phyloP scores from a whole-genome alignment of 1,284 basidiomycete genomes.

The Ustilago xerochloae region DNA sequence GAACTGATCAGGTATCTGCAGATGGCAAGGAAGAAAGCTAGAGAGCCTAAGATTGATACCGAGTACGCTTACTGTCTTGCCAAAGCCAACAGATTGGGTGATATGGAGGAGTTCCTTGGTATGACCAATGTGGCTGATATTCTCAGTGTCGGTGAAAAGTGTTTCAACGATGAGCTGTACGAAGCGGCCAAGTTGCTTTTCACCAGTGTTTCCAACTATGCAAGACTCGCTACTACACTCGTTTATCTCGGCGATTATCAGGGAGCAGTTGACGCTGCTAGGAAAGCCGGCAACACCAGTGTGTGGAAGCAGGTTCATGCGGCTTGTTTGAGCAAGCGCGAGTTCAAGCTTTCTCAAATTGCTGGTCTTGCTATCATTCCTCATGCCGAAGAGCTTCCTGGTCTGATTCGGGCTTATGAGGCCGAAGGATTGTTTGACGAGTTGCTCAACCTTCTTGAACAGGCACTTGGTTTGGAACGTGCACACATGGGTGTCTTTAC shows the following conservation, averaged over 20 bases:
- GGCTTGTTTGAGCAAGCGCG: conserved; percentile 95
- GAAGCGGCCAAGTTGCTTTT: conserved; percentile 96
- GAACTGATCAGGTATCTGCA: conserved; percentile 97
- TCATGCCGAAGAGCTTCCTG: conserved; percentile 84
- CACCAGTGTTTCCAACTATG: conserved; percentile 98
- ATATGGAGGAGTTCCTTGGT: conserved; percentile 97
- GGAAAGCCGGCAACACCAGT: conserved; percentile 98
- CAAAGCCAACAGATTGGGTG: conserved; percentile 65
- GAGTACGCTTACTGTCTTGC: conserved; percentile 70
- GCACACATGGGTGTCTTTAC: conserved; percentile 90
- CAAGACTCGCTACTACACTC: conserved; percentile 93
- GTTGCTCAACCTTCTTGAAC: conserved; percentile 88
- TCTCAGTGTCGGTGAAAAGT: conserved; percentile 96
- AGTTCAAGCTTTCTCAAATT: conserved; percentile 97
- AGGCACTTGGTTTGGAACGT: conserved; percentile 89
- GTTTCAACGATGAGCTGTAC: conserved; percentile 98
- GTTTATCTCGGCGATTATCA: conserved; percentile 99
- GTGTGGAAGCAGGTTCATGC: conserved; percentile 99
- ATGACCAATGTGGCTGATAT: conserved; percentile 99
- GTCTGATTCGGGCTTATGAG: conserved; percentile 87
- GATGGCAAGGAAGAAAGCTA: conserved; percentile 97
- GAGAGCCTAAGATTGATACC: conserved; percentile 98
- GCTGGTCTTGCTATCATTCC: conserved; percentile 68
- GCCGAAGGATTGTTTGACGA: conserved; percentile 93
- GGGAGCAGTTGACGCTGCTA: conserved; percentile 95